Conservation (phyloP, 2,329 filamentous ascomycete species). For the Ceratocystis papillata region DNA sequence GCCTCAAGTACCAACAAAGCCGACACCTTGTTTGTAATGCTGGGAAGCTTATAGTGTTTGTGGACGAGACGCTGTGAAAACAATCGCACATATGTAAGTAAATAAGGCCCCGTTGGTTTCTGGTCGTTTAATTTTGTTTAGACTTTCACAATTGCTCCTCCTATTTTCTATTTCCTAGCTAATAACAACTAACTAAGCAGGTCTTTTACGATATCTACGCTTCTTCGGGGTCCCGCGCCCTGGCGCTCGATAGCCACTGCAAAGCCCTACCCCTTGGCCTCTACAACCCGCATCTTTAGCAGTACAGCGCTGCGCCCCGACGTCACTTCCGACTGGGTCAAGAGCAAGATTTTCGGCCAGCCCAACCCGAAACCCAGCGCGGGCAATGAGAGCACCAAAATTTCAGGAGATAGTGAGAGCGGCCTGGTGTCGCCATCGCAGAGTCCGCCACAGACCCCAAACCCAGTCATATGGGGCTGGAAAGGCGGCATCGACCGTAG, state of each 20-base stretch:
- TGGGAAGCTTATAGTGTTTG: neutral
- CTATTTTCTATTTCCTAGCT: neutral
- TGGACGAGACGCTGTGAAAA: neutral
- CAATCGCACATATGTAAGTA: slow-evolving; percentile 1
- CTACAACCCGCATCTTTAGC: slow-evolving; percentile 18
- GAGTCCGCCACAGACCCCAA: slow-evolving; percentile 15
- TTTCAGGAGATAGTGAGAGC: neutral
- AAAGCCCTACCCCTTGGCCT: neutral
- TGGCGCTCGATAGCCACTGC: neutral
- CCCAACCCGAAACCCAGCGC: slow-evolving; percentile 15
- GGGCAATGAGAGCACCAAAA: neutral
- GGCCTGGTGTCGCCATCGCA: slow-evolving; percentile 8
- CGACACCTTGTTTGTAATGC: neutral
- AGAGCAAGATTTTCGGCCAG: slow-evolving; percentile 18
- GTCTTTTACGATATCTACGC: slow-evolving; percentile 15
- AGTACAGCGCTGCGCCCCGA: slow-evolving; percentile 8
- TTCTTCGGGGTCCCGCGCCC: slow-evolving; percentile 16
- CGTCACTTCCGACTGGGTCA: slow-evolving; percentile 13
- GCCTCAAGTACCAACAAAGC: neutral
- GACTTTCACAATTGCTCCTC: too few species aligned
- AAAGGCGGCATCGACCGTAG: slow-evolving; percentile 30
- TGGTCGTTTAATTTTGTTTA: too few species aligned
- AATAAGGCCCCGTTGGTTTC: too few species aligned
- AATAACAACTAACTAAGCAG: neutral
- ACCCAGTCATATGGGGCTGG: slow-evolving; percentile 22